phyloP scores from a whole-genome alignment of 2,329 filamentous ascomycete genomes.

The Aspergillus awamori region DNA sequence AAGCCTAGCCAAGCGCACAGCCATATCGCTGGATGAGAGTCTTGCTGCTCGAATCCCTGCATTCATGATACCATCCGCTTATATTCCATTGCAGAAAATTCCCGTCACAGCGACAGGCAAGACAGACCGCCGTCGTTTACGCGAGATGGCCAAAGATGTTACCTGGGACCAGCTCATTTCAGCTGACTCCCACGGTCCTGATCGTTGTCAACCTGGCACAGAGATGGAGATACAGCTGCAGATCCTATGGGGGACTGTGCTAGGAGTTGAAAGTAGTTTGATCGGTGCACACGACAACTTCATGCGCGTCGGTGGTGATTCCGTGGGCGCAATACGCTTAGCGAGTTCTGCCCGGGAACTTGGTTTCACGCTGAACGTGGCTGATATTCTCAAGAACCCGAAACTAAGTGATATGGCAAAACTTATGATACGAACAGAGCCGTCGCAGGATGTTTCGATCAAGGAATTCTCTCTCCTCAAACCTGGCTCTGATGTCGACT shows the following conservation, averaged over 20 bases:
- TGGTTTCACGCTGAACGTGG: neutral
- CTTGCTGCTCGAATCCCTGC: neutral
- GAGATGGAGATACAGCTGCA: neutral
- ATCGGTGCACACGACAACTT: slow-evolving; percentile 7
- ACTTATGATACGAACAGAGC: neutral
- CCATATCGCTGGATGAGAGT: neutral
- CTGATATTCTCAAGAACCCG: slow-evolving; percentile 12
- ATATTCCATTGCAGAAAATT: neutral
- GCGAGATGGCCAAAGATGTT: neutral
- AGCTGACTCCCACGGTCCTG: neutral
- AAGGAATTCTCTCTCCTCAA: neutral
- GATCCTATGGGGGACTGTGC: neutral
- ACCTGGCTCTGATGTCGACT: neutral
- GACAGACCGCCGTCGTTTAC: slow-evolving; percentile 5
- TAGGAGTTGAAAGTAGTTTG: neutral
- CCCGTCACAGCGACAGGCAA: slow-evolving; percentile 2
- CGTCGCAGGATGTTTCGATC: neutral
- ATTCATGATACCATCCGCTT: slow-evolving; percentile 9
- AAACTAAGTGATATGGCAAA: slow-evolving; percentile 9
- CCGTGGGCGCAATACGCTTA: slow-evolving; percentile 8
- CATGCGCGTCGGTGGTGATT: slow-evolving; percentile 8
- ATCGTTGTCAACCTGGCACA: neutral
- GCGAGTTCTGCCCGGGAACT: neutral
- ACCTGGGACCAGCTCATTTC: neutral
- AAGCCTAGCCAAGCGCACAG: neutral